Evolutionary conservation across 768 basidiomycete genomes (phyloP), one percentile per base, ranked within the genome.

Genomic region (Cyclocybe cylindracea): DNA sequence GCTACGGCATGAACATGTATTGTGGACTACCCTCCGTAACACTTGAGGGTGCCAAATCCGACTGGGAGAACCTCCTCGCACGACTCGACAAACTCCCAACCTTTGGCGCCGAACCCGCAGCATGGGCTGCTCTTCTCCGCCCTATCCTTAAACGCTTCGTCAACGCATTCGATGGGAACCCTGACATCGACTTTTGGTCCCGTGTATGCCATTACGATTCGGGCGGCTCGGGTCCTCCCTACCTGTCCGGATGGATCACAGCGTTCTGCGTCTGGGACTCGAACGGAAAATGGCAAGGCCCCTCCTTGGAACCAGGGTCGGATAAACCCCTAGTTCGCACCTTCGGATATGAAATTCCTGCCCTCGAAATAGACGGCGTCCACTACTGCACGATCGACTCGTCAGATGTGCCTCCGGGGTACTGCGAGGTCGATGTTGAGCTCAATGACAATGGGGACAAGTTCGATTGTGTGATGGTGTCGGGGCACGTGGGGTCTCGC

Each of bases 1-100:
- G 14, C 9, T 62, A 59, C 49, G 31, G n/a, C 9, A 50, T 62
- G 11, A 5, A 0, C 11, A 5, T 55, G 10, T 1, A 18, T 1
- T 66, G 63, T 36, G 66, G 63, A 4, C 63, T 65, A 10, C 63
- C 65, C 6, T 54, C 46, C 5, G 55, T 66, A 10, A 63, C 63
- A 0, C 55, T 65, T 6, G 56, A 62, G 37, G 63, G 62, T 4
- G 55, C 56, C 5, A 56, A 56, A 32, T 41, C 39, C 19, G 63
- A 66, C 56, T 64, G 61, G 63, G 53, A 56, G 38, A 59, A 58
- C 9, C 43, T 66, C 7, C 49, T 65, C 8, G 14, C 37, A 2
- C 58, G 61, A 0, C 38, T 64, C n/a, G 61, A 60, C 14, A 65
- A 61, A 44, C 52, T 62, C 8, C 36, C 36, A 9, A 19, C 24